Evolutionary conservation across 805 yeast genomes (phyloP), one percentile per base, ranked within the genome.

Genomic region (Hagleromyces aurorensis): DNA sequence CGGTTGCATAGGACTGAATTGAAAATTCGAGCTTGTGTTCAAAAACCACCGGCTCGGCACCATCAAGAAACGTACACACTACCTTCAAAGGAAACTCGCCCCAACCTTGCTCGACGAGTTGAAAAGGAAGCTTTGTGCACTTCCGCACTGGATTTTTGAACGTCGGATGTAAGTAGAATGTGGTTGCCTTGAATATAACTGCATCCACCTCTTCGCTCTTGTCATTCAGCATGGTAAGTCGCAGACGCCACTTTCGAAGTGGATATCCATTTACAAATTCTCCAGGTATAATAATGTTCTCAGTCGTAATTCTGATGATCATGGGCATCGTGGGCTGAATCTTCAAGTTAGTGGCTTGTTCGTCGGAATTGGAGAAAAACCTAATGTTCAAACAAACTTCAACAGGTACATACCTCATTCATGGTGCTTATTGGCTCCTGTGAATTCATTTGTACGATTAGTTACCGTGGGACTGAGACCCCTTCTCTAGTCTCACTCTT

Each of bases 81-180:
- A 91, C 76, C 16, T 80, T 80, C 55, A 89, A 67, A 50, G 83
- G 94, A 50, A 89, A 89, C 48, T 87, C 96, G 50, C 97, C 98
- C 97, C 97, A 89, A 26, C 97, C 98, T 57, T 79, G 73, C 57
- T 89, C 97, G 48, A 76, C 80, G 31, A 89, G 71, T 44, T 60
- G 67, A 62, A 86, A 89, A 6, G 97, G 97, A 5, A 83, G 72
- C 50, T 72, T 70, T 49, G 75, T 79, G 48, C 82, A 45, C 13
- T 75, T 64, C 52, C 95, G 70, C 32, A 70, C 72, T 3, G 96
- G 96, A 52, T 83, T 79, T 30, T 70, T 72, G 59, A 89, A 89
- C 6, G 96, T 85, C 23, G 96, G 96, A 64, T 89, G 98, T 37
- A 91, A 69, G 40, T 82, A 72, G 57, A 85, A 91, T 4, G 91